Conservation (phyloP, 1,284 basidiomycete genomes). For the Ceratobasidium sp. region DNA sequence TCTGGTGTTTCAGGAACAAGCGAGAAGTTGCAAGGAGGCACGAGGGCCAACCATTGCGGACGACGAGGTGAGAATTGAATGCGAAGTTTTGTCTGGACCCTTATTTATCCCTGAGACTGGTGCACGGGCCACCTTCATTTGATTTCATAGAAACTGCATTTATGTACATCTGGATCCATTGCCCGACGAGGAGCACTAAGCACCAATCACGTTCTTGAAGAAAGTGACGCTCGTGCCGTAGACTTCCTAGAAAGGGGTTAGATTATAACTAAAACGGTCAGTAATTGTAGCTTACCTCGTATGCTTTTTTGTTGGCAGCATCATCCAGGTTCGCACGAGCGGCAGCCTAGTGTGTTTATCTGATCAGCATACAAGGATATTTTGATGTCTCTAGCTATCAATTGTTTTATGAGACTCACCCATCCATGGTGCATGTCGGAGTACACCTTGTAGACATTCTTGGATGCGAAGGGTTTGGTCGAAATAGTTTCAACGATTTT, state of each 20-base stretch:
- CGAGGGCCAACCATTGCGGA: conserved; percentile 25
- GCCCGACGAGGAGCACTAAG: background rate
- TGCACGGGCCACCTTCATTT: conserved; percentile 35
- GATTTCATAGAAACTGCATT: background rate
- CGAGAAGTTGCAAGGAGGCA: conserved; percentile 36
- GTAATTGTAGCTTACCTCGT: conserved; percentile 51
- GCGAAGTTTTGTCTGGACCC: background rate
- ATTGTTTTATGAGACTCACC: conserved; percentile 1
- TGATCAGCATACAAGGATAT: conserved; percentile 37
- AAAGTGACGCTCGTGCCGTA: conserved; percentile 33
- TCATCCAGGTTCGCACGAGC: conserved; percentile 70
- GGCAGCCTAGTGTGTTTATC: conserved; percentile 62
- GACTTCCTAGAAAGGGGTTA: conserved; percentile 15
- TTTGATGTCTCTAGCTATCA: conserved; percentile 3
- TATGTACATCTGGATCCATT: background rate
- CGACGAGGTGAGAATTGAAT: conserved; percentile 37
- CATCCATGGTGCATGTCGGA: conserved; percentile 53
- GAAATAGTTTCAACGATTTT: conserved; percentile 59
- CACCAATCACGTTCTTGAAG: conserved; percentile 27
- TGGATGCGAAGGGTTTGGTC: conserved; percentile 60
- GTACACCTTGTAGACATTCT: conserved; percentile 64
- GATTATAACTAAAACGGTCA: background rate
- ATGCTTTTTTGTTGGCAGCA: conserved; percentile 69
- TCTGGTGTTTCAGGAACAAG: conserved; percentile 15
- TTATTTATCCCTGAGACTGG: conserved; percentile 15